Base-by-base conservation (phyloP, 208 protist genomes). In the Crithidia sp. region DNA sequence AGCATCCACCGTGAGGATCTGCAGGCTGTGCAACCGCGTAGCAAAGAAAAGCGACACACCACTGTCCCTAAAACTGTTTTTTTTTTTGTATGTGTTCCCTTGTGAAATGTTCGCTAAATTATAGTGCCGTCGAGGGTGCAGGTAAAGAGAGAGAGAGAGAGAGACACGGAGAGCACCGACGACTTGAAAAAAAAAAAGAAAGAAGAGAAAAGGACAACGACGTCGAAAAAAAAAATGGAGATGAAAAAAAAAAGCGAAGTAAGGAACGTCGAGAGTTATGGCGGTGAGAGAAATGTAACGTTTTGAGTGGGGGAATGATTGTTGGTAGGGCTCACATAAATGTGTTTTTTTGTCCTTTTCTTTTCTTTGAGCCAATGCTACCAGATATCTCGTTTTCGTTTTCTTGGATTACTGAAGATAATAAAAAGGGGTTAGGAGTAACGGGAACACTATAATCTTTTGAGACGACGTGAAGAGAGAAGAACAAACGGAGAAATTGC, bases 381-480 rank as follows among this genome's bases (percentile, higher is more conserved):
- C 7, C 45, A 7, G 45, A 49, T 28, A 28, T 28, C 1, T 28
- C 28, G 28, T 0, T 28, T 28, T 28, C 28, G 28, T 28, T 28
- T 28, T 28, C 28, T 28, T 28, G 28, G 0, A 13, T 13, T 7
- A 49, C 7, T 14, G 45, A 2, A 7, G 12, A 45, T 45, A 64
- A 64, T 7, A 47, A 64, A 64, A 64, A 64, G 56, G 40, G 12
- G 59, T 28, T 28, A 28, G 28, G 1, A 28, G 28, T 28, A 28
- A 0, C 28, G 28, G 28, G 28, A 28, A 28, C 28, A 28, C 28
- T 28, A 28, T 28, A 28, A 28, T 7, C 14, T 69, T 58, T 40
- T n/a, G 36, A 59, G 49, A 10, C 4, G 40, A 70, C 39, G 17
- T 9, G 36, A 70, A 16, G 50, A 71, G 37, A 56, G 43, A 74